A percentile compares a stretch with the other conserved stretches of the same genome.
Conservation (phyloP, 768 basidiomycete species). For the Glaciozyma martinii region DNA sequence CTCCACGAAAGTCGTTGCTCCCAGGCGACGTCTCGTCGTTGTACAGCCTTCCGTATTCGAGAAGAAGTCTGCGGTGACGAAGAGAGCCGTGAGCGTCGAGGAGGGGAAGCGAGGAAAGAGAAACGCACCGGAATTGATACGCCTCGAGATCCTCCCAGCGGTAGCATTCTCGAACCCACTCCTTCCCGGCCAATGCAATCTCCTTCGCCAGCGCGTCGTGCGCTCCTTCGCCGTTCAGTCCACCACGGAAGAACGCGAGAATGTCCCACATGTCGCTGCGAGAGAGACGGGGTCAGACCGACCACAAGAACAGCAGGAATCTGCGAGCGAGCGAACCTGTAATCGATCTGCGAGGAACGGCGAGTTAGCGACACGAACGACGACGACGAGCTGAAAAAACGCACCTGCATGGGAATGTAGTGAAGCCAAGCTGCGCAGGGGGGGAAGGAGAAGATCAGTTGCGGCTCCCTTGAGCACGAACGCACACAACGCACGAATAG, state of each 20-base stretch:
- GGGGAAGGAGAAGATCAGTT: background rate
- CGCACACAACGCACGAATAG: conserved; percentile 18
- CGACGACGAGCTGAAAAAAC: background rate
- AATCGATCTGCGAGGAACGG: background rate
- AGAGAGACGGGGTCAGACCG: conserved; percentile 9
- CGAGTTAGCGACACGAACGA: too few species aligned
- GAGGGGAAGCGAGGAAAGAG: background rate
- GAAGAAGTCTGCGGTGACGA: conserved; percentile 17
- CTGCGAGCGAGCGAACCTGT: background rate
- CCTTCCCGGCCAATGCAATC: conserved; percentile 31
- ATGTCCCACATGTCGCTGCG: conserved; percentile 34
- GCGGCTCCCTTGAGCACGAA: background rate
- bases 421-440: conserved; percentile 31
- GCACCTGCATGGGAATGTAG: conserved; percentile 34
- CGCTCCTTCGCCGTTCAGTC: conserved; percentile 26
- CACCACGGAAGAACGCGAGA: conserved; percentile 34
- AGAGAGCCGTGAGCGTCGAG: background rate
- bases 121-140: conserved; percentile 30
- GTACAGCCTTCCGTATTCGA: conserved; percentile 33
- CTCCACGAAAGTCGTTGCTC: conserved; percentile 30
- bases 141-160: conserved; percentile 33
- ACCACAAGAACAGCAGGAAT: too few species aligned
- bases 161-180: conserved; percentile 30
- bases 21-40: conserved; percentile 29
- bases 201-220: conserved; percentile 33